phyloP scores from a whole-genome alignment of 306 rosid species.

The Lotus japonicus region DNA sequence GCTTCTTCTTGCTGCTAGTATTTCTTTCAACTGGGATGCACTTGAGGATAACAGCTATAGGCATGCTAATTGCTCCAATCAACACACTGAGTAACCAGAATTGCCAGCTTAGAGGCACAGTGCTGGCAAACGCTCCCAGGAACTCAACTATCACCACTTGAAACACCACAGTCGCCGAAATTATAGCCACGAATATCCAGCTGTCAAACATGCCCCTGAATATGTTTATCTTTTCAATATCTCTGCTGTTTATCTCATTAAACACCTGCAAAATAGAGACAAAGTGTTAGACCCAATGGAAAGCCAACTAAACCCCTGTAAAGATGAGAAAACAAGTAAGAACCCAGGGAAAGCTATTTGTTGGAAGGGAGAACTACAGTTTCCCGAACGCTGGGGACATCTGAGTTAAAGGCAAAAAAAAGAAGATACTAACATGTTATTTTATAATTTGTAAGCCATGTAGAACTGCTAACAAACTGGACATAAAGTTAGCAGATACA shows the following conservation, averaged over 20 bases:
- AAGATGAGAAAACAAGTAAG: too few species aligned
- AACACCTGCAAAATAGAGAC: slow-evolving; percentile 56
- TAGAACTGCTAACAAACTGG: too few species aligned
- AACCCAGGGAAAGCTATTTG: too few species aligned
- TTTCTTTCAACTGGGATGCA: slow-evolving; percentile 68
- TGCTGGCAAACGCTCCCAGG: slow-evolving; percentile 82
- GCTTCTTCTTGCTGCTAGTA: slow-evolving; percentile 16
- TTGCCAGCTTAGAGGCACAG: slow-evolving; percentile 89
- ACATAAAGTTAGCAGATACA: too few species aligned
- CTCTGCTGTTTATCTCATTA: slow-evolving; percentile 89
- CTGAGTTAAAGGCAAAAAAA: too few species aligned
- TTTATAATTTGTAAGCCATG: too few species aligned
- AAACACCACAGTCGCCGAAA: slow-evolving; percentile 50
- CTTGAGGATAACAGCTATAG: slow-evolving; percentile 64
- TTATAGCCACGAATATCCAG: slow-evolving; percentile 67
- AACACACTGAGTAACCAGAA: slow-evolving; percentile 67
- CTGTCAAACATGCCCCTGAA: slow-evolving; percentile 71
- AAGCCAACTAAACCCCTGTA: too few species aligned
- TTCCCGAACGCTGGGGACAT: too few species aligned
- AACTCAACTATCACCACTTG: slow-evolving; percentile 76
- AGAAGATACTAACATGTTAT: too few species aligned
- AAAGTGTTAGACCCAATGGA: too few species aligned
- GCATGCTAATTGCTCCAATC: slow-evolving; percentile 74
- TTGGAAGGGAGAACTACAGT: too few species aligned
- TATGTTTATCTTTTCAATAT: slow-evolving; percentile 73